Conservation (phyloP, 371 early-diverging fungal genomes). For the Catenaria anguillulae region DNA sequence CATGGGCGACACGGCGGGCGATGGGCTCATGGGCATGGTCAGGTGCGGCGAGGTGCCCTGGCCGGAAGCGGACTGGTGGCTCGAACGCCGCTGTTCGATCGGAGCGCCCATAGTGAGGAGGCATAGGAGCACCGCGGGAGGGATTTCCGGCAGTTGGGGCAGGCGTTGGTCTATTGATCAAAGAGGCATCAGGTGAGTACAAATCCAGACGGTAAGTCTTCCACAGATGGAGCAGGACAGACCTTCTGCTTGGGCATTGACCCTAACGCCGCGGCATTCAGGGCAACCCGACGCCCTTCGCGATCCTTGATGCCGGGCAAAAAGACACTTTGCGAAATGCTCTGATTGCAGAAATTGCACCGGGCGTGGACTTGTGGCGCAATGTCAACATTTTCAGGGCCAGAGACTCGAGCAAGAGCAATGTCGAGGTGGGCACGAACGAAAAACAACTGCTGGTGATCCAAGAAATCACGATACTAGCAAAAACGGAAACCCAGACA, state of each 20-base stretch:
- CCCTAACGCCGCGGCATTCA: conserved; percentile 10
- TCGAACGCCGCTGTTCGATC: too few relatives aligned
- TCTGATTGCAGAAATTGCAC: conserved; percentile 75
- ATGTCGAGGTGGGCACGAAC: conserved; percentile 78
- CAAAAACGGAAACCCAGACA: too few relatives aligned
- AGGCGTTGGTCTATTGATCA: conserved; percentile 52
- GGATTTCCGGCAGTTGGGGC: conserved; percentile 70
- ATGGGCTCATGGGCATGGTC: neutral
- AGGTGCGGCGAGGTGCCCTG: neutral
- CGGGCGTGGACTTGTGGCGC: conserved; percentile 72
- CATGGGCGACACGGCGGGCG: neutral
- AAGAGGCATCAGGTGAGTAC: too few relatives aligned
- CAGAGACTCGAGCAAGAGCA: conserved; percentile 21
- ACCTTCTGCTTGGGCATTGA: too few relatives aligned
- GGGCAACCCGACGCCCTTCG: conserved; percentile 39
- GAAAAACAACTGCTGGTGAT: conserved; percentile 75
- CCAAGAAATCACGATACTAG: conserved; percentile 72
- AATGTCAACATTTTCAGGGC: conserved; percentile 8
- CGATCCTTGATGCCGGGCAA: conserved; percentile 28
- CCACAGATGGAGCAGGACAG: too few relatives aligned
- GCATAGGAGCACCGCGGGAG: conserved; percentile 91
- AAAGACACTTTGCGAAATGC: conserved; percentile 46
- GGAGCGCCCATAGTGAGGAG: conserved; percentile 72
- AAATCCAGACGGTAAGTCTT: too few relatives aligned
- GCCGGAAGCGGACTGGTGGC: too few relatives aligned